A percentile compares a stretch with the other conserved stretches of the same genome.
Evolutionary conservation across 495 filamentous ascomycete genomes (phyloP).

Genomic region (Chaetomium fimeti): DNA sequence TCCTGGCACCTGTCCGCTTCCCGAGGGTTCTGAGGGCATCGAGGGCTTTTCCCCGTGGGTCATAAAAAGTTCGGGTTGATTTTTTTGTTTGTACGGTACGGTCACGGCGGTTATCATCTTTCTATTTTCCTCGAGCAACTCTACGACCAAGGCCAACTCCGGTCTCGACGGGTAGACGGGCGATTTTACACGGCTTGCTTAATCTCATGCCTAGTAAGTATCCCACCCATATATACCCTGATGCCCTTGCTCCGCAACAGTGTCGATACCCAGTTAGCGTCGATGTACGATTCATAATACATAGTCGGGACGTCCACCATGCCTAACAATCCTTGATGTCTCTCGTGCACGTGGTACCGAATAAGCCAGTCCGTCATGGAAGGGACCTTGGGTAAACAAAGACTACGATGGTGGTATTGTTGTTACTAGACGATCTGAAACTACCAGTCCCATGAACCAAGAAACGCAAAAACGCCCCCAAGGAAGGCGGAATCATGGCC

Average conservation of each 20-base stretch:
- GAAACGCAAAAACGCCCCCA: background rate
- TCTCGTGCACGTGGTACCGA: too few species aligned
- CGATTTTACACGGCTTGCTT: slow-evolving; percentile 20
- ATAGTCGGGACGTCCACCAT: background rate
- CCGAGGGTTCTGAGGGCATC: slow-evolving; percentile 32
- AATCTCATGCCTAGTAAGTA: slow-evolving; percentile 24
- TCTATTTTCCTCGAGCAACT: background rate
- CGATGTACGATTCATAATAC: slow-evolving; percentile 23
- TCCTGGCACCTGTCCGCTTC: slow-evolving; percentile 18
- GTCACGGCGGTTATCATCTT: slow-evolving; percentile 15
- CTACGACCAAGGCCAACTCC: background rate
- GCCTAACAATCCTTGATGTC: too few species aligned
- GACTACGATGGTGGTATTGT: slow-evolving; percentile 1
- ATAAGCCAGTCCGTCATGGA: too few species aligned
- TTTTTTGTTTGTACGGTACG: slow-evolving; percentile 15
- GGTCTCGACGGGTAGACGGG: slow-evolving; percentile 20
- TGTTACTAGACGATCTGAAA: slow-evolving; percentile 14
- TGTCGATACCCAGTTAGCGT: slow-evolving; percentile 19
- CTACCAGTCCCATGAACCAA: slow-evolving; percentile 2
- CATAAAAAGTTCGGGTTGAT: slow-evolving; percentile 24
- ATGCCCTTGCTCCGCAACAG: slow-evolving; percentile 14
- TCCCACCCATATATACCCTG: slow-evolving; percentile 15
- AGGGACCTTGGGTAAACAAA: background rate
- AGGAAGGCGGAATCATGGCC: background rate
- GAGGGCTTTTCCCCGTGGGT: slow-evolving; percentile 17